A percentile compares a stretch with the other conserved stretches of the same genome.
Evolutionary conservation across 208 protist species (phyloP).

Genomic region (Trypanosoma rangeli): DNA sequence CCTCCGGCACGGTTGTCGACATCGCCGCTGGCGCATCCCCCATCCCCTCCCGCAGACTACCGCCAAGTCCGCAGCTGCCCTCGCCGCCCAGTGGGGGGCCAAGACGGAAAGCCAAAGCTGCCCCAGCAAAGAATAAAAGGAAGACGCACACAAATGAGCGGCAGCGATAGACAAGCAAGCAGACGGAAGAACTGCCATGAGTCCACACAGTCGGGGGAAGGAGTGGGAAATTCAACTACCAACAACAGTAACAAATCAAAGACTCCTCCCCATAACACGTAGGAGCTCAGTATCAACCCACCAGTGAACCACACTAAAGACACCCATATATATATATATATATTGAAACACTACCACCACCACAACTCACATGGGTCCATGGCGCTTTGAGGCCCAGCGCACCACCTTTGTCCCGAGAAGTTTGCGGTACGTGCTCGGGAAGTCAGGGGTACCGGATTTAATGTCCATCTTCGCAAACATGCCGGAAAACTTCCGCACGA

Average conservation of each 20-base stretch:
- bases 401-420: constrained; percentile 84
- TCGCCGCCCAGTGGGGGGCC: not conserved
- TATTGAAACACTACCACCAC: not conserved
- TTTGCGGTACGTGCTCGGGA: constrained; percentile 86
- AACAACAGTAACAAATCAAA: not conserved
- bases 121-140: not conserved
- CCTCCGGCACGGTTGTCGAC: constrained; percentile 36
- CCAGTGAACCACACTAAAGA: not conserved
- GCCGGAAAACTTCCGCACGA: constrained; percentile 89
- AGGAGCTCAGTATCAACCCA: not conserved
- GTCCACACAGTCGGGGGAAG: not conserved
- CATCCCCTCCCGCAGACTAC: not conserved
- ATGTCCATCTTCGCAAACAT: constrained; percentile 90
- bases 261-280: not conserved
- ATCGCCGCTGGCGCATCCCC: not conserved
- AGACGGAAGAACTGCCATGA: not conserved
- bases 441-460: constrained; percentile 82
- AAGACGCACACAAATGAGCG: not conserved
- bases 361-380: constrained; percentile 73
- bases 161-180: constrained; percentile 1
- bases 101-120: not conserved
- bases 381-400: constrained; percentile 88
- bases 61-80: not conserved
- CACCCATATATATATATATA: not conserved
- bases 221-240: constrained; percentile 3